Evolutionary conservation across 139 green algal genomes (phyloP).

Genomic region (Desmodesmus armatus): DNA sequence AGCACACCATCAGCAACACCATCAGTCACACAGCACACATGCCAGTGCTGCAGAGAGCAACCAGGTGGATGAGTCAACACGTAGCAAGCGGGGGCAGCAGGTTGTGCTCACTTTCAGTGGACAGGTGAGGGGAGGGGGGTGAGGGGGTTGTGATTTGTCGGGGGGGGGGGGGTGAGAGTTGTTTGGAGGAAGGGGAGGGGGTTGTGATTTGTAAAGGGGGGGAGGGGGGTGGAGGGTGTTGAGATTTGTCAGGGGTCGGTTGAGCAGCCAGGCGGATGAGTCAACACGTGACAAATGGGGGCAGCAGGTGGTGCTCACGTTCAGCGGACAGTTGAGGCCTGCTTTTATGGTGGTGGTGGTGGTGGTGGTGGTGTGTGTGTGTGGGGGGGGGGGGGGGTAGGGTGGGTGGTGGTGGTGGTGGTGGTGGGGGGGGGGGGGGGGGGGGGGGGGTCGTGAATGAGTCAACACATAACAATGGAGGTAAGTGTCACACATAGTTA

Average conservation of each 20-base stretch:
- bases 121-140: background rate
- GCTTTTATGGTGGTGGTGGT: too few species aligned
- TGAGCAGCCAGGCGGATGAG: conserved; percentile 69
- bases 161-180: background rate
- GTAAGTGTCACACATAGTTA: too few species aligned
- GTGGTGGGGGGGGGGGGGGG: too few species aligned
- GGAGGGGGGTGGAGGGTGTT: too few species aligned
- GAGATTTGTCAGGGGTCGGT: conserved; percentile 73
- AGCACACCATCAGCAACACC: background rate
- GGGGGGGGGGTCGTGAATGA: too few species aligned
- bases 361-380: too few species aligned
- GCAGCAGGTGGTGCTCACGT: too few species aligned
- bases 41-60: conserved; percentile 79
- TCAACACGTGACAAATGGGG: conserved; percentile 57
- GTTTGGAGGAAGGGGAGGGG: background rate
- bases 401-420: too few species aligned
- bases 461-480: too few species aligned
- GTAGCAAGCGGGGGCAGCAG: conserved; percentile 33
- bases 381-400: too few species aligned
- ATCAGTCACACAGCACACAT: too few species aligned
- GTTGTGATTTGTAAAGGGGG: background rate
- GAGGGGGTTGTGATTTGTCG: background rate
- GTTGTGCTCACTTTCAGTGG: background rate
- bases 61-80: conserved; percentile 61
- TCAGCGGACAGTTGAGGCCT: too few species aligned